Base-by-base conservation (phyloP, 129 eudicot genomes). In the Chrysanthemum seticuspe region DNA sequence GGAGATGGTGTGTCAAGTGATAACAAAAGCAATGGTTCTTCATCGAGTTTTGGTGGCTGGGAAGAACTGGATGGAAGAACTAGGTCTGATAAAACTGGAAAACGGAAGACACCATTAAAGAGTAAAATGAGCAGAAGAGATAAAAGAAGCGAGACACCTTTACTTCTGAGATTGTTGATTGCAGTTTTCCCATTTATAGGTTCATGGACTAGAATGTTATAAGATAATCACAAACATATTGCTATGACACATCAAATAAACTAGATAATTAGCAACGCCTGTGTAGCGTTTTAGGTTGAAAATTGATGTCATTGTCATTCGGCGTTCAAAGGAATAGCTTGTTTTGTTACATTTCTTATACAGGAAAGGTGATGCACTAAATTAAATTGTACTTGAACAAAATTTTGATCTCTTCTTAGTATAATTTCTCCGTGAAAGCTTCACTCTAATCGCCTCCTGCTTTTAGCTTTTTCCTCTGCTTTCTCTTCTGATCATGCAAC, bases 11-110 rank as follows among this genome's bases (percentile, higher is more conserved):
- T 70, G 53, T 60, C 85, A n/a, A 64, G 13, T 61, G 58, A 72
- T 56, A 16, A 64, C 18, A 83, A 73, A 10, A 66, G 18, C 34
- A 68, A 19, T 45, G 50, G 70, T 56, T 70, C 79, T 5, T 68
- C 76, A 16, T 21, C 85, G 5, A 81, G 65, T 48, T 95, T 84
- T 67, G 96, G 97, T 68, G 99, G 99, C 54, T 95, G 99, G 99
- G 99, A 95, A 57, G 96, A 88, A 53, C 80, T 95, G 62, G 90
- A 86, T 81, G 52, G 65, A 64, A 81, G 44, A 61, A 55, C 10
- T 57, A 76, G 78, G 55, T 55, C 68, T 25, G 18, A 15, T 52
- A 55, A 54, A 45, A 76, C 51, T 57, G 68, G 72, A 53, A 62
- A 74, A 50, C 49, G 40, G 29, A 85, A 74, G 70, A 53, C 29